Conservation (phyloP, 805 yeast species). For the Yamadazyma sp. region DNA sequence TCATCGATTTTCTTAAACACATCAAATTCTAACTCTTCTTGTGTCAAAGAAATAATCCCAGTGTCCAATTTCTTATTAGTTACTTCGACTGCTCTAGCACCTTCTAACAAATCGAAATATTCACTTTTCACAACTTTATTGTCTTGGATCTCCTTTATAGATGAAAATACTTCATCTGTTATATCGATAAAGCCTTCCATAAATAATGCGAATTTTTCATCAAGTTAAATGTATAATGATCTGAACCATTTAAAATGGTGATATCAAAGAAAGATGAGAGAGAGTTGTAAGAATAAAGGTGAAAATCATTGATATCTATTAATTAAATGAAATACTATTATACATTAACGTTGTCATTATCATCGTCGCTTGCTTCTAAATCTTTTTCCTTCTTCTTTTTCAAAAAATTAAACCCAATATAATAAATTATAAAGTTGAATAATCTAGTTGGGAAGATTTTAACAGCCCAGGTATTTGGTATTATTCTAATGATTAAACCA, state of each 20-base stretch:
- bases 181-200: constrained; percentile 41
- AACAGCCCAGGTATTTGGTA: constrained; percentile 78
- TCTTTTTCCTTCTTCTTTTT: constrained; percentile 18
- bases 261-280: not conserved
- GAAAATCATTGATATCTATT: too few relatives aligned
- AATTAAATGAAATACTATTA: too few relatives aligned
- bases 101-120: constrained; percentile 67
- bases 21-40: constrained; percentile 47
- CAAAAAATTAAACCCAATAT: constrained; percentile 35
- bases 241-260: not conserved
- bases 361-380: constrained; percentile 3
- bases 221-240: too few relatives aligned
- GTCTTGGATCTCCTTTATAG: constrained; percentile 37
- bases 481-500: constrained; percentile 70
- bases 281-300: too few relatives aligned
- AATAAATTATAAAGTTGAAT: constrained; percentile 37
- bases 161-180: constrained; percentile 47
- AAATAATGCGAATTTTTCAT: too few relatives aligned
- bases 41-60: constrained; percentile 51
- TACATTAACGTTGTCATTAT: not conserved
- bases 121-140: constrained; percentile 60
- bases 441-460: constrained; percentile 61
- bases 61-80: constrained; percentile 74
- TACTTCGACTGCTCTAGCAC: constrained; percentile 84
- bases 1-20: constrained; percentile 33